Evolutionary conservation across 805 yeast genomes (phyloP), one percentile per base, ranked within the genome.

Genomic region (Phaffomyces opuntiae): DNA sequence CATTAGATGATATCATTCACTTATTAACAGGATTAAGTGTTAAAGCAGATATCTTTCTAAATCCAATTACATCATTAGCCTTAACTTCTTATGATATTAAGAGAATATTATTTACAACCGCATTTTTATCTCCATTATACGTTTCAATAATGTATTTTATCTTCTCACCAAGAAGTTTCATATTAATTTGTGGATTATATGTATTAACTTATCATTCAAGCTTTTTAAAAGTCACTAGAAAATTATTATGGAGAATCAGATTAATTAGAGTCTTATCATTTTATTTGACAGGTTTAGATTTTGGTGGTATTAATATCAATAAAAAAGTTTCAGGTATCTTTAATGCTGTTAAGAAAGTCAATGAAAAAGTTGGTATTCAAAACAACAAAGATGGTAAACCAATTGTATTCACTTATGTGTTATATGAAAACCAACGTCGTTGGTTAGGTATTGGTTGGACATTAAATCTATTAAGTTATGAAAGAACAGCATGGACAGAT

Each of bases 381-480:
- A 52, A 57, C 44, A 65, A 62, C 39, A 52, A 57, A 49, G 68
- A 64, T 43, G 70, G 71, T 8, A 71, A 71, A 48, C 76, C 80
- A 25, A 89, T 87, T 29, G 68, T 90, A 46, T 93, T 90, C 64
- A 90, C 97, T 5, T 91, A 87, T 64, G 97, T 88, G 2, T 71
- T 93, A 11, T 90, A 82, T 64, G 99, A 91, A 63, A 91, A 91
- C 63, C 98, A 91, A 68, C 80, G 99, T 60, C 81, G 95, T 57
- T 91, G 99, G 99, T 72, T 91, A 36, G 98, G 97, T 13, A 87
- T 91, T 55, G 99, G 99, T 12, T 91, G 99, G 99, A 91, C 98
- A 0, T 73, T 95, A 14, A 89, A 89, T 59, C 72, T 93, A 61
- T 73, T 93, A 50, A 83, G 95, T 42, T 91, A 91, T 61, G 99